Evolutionary conservation across 805 yeast genomes (phyloP).

Genomic region (Ogataea salicorniae): DNA sequence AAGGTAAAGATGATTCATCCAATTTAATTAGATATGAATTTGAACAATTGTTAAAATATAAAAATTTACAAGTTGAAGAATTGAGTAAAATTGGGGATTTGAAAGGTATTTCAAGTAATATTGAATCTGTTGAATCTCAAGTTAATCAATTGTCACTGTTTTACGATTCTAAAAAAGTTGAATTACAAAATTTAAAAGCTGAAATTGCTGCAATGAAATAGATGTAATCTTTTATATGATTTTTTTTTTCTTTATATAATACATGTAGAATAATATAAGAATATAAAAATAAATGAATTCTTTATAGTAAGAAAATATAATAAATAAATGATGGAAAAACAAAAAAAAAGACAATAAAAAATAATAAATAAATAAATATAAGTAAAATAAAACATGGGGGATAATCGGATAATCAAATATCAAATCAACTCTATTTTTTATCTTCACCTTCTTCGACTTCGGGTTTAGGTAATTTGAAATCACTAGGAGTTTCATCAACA

Average conservation of each 20-base stretch:
- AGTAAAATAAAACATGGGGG: constrained; percentile 20
- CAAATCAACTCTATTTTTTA: constrained; percentile 23
- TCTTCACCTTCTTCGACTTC: constrained; percentile 52
- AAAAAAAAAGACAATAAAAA: too few relatives aligned
- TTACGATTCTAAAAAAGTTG: constrained; percentile 53
- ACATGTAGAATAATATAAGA: not conserved
- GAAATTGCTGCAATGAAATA: constrained; percentile 28
- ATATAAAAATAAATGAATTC: not conserved
- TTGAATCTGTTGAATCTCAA: constrained; percentile 71
- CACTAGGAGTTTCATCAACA: constrained; percentile 72
- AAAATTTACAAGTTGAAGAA: constrained; percentile 51
- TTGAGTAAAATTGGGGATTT: constrained; percentile 35
- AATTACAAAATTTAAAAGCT: constrained; percentile 45
- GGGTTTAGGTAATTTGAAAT: constrained; percentile 78
- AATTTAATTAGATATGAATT: constrained; percentile 52
- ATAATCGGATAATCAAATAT: not conserved
- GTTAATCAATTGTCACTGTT: constrained; percentile 68
- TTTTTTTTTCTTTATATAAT: not conserved
- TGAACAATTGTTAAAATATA: constrained; percentile 77
- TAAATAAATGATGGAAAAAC: too few relatives aligned
- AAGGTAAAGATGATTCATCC: constrained; percentile 25
- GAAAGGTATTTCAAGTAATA: constrained; percentile 52
- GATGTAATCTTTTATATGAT: not conserved
- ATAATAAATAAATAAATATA: constrained; percentile 6
- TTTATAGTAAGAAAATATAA: too few relatives aligned